Base-by-base conservation (phyloP, 306 rosid species). In the Ammopiptanthus mongolicus region DNA sequence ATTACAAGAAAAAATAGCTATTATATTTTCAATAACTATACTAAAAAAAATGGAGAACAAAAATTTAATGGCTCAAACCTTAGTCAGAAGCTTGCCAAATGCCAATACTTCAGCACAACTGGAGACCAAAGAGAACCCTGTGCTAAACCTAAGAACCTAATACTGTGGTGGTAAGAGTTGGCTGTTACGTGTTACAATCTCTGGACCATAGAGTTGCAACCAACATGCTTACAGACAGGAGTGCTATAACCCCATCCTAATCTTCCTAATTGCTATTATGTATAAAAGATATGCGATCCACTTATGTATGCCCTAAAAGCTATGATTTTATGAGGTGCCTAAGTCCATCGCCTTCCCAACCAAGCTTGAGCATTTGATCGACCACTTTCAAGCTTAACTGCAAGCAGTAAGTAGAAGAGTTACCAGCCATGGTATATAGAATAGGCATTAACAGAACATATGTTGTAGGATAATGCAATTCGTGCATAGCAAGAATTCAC, bases 311-410 rank as follows among this genome's bases (percentile, higher is more conserved):
- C 65, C 62, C 83, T 74, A 80, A 87, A 83, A 66, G 65, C 90
- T 86, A 88, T 57, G 87, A 90, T 67, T 86, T 90, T 52, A 90
- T 90, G 62, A 92, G 87, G 79, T 88, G 87, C 71, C 75, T 83
- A 69, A 87, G 87, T 47, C 96, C 96, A 74, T 90, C 96, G 36
- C 92, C 97, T 90, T 92, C 96, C 99, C 99, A 92, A 73, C 97
- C 99, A 65, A 92, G 90, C 90, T 95, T 95, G 78, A 90, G 97
- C 99, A 90, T 95, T 6, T 92, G 96, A 90, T 95, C 97, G 44
- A 90, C 92, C 55, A 95, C 97, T 85, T 95, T 95, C 92, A 95
- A 89, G 87, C 99, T 95, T 88, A 95, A 84, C 99, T 95, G 97
- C 91, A 84, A 66, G 59, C 78, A 85, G 74, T 22, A 65, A 67